phyloP scores from a whole-genome alignment of 2,329 filamentous ascomycete species.

The Aspergillus hortae region DNA sequence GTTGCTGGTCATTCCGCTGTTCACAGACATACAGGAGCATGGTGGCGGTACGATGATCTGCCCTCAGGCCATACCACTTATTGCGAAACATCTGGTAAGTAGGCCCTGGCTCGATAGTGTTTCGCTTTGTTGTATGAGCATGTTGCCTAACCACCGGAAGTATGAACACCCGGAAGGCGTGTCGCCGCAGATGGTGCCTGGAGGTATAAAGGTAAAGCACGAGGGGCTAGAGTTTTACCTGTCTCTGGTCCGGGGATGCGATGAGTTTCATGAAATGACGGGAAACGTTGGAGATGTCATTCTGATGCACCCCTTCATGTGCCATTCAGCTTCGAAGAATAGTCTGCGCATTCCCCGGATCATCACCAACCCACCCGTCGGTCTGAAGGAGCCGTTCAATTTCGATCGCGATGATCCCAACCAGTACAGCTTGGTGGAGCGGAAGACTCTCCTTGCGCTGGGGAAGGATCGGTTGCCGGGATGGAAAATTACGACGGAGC shows the following conservation, averaged over 20 bases:
- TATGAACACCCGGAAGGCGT: conserved; percentile 63
- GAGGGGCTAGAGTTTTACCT: not conserved
- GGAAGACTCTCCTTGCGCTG: conserved; percentile 49
- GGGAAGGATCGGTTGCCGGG: conserved; percentile 44
- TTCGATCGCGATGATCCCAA: conserved; percentile 46
- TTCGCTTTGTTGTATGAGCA: not conserved
- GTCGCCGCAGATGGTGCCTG: conserved; percentile 57
- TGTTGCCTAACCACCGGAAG: conserved; percentile 9
- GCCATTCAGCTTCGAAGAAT: conserved; percentile 53
- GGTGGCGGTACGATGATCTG: conserved; percentile 66
- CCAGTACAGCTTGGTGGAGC: conserved; percentile 51
- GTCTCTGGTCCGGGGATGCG: conserved; percentile 33
- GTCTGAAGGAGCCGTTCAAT: conserved; percentile 49
- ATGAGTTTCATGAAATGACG: conserved; percentile 50
- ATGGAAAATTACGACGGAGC: conserved; percentile 47
- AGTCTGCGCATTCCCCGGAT: conserved; percentile 46
- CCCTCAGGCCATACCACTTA: conserved; percentile 53
- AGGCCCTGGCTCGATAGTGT: not conserved
- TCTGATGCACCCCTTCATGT: conserved; percentile 54
- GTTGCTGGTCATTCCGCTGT: conserved; percentile 65
- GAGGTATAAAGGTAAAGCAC: conserved; percentile 30
- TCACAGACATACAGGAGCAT: conserved; percentile 58
- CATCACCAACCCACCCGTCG: conserved; percentile 55
- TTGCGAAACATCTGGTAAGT: conserved; percentile 54
- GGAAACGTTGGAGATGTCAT: conserved; percentile 53